Conservation (phyloP, 305 asterid species). For the Fraxinus baroniana region DNA sequence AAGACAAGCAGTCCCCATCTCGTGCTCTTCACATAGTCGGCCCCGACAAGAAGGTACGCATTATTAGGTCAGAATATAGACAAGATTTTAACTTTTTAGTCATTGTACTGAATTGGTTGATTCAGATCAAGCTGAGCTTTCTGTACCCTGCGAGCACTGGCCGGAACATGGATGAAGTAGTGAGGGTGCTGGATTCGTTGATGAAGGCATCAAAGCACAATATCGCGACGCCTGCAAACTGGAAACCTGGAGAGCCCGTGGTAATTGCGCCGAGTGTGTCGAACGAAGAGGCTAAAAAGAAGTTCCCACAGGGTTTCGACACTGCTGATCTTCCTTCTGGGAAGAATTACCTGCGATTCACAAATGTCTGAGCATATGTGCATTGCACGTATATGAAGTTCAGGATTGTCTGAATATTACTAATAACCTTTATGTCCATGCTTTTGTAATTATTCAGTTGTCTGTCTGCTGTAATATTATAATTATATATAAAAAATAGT, state of each 20-base stretch:
- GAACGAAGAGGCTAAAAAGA: constrained; percentile 44
- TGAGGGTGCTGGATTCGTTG: constrained; percentile 70
- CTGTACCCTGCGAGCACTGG: constrained; percentile 82
- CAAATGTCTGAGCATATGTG: neutral
- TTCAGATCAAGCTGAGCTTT: constrained; percentile 68
- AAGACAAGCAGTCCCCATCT: constrained; percentile 62
- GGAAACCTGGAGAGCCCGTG: constrained; percentile 71
- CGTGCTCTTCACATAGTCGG: constrained; percentile 86
- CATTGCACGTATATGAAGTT: too few species aligned
- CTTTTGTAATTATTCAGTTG: neutral
- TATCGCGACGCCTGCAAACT: constrained; percentile 82
- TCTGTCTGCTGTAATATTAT: neutral
- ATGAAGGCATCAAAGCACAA: constrained; percentile 55
- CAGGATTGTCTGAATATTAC: neutral
- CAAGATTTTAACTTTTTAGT: neutral
- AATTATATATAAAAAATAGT: neutral
- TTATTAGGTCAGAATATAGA: neutral
- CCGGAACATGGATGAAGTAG: constrained; percentile 81
- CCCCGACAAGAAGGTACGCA: constrained; percentile 60
- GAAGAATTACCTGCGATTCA: neutral
- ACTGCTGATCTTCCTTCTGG: constrained; percentile 46
- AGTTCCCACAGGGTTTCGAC: constrained; percentile 66
- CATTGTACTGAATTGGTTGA: neutral
- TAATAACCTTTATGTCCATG: neutral
- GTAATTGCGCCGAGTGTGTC: constrained; percentile 60